A percentile compares a stretch with the other conserved stretches of the same genome.
Evolutionary conservation across 2,329 filamentous ascomycete genomes (phyloP).

Genomic region (Sporothrix variecibatus): DNA sequence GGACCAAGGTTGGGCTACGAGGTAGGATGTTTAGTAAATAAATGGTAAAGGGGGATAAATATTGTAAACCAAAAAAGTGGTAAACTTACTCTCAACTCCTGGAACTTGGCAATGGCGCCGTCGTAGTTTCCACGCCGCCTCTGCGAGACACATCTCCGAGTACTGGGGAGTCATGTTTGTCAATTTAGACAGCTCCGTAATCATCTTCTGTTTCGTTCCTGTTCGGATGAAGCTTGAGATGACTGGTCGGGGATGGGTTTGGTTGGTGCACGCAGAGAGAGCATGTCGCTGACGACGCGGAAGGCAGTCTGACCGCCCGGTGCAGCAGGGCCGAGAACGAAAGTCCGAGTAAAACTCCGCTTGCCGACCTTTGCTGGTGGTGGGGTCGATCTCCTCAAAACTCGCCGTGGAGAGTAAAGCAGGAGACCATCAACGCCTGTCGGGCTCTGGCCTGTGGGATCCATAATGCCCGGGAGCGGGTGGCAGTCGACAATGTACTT

Average conservation of each 20-base stretch:
- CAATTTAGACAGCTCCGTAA: constrained; percentile 72
- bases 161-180: constrained; percentile 81
- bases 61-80: neutral
- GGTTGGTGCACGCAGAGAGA: constrained; percentile 71
- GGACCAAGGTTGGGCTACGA: constrained; percentile 30
- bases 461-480: constrained; percentile 68
- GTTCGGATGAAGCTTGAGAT: constrained; percentile 32
- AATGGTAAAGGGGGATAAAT: too few relatives aligned
- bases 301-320: constrained; percentile 61
- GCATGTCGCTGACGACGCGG: constrained; percentile 77
- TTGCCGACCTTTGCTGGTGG: constrained; percentile 59
- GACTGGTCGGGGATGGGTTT: constrained; percentile 48
- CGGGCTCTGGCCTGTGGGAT: constrained; percentile 64
- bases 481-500: constrained; percentile 86
- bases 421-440: constrained; percentile 75
- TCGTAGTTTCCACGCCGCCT: constrained; percentile 82
- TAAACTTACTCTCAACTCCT: constrained; percentile 67
- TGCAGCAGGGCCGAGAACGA: constrained; percentile 74
- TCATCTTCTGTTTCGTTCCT: constrained; percentile 65
- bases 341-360: constrained; percentile 80
- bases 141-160: constrained; percentile 76
- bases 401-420: constrained; percentile 76
- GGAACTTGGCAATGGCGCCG: constrained; percentile 72
- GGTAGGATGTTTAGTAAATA: constrained; percentile 23
- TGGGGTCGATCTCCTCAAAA: constrained; percentile 71